Base-by-base conservation (phyloP, 352 stramenopile genomes). In the Globisporangium irregulare region DNA sequence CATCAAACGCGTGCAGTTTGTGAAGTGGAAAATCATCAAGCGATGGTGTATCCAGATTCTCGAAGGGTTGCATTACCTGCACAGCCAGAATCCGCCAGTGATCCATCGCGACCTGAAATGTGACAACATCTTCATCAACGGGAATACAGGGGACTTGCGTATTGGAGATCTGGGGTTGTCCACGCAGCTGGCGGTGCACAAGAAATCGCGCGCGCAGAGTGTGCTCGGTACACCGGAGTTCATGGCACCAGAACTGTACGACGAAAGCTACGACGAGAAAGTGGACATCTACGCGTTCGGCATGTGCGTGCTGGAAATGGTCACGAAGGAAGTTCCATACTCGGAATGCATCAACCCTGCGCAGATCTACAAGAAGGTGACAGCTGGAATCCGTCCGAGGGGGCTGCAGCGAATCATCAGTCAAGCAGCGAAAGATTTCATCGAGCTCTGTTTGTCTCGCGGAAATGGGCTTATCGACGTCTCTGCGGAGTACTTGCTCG, bases 281-380 rank as follows among this genome's bases (percentile, higher is more conserved):
- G 95, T 95, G 29, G 87, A 97, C 59, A 91, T 99, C 66, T 99
- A 99, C 73, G 97, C 98, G 20, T 99, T 99, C 81, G 98, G 97
- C 32, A 99, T 99, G 97, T 99, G 97, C 73, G 91, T 99, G 46
- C 78, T 99, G 38, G 98, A 99, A 83, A 99, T 99, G 86, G 97
- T 99, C 71, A 99, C 97, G 10, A 98, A 99, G 74, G 96, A 99
- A 71, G 94, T 98, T 46, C 98, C 97, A 20, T 99, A 99, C 76
- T 97, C 92, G 60, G 97, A 99, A 74, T 99, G 97, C 69, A 89
- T 92, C 51, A 96, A 93, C 66, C 88, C 90, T 6, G 86, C 86
- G 22, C 88, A 97, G 70, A 97, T 97, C 56, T 97, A 95, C 78
- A 96, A 94, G 70, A 97, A 97, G 67, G 90, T 97, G 24, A 97